phyloP scores from a whole-genome alignment of 2,329 filamentous ascomycete genomes.

The Alternaria postmessia region DNA sequence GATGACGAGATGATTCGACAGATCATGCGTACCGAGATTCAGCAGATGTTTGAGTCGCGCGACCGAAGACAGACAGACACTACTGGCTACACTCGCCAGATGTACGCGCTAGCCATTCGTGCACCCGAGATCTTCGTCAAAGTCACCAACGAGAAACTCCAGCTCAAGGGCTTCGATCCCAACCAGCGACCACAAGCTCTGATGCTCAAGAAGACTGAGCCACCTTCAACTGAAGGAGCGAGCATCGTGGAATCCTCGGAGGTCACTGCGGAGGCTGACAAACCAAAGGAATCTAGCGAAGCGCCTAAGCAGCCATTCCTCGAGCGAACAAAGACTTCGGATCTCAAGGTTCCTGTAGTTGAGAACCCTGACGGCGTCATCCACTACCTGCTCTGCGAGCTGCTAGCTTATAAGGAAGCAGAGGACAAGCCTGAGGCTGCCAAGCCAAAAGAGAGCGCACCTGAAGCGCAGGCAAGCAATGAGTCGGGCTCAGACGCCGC shows the following conservation, averaged over 20 bases:
- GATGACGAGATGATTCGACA: slow-evolving; percentile 91
- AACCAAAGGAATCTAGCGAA: slow-evolving; percentile 46
- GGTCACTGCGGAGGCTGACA: slow-evolving; percentile 44
- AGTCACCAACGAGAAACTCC: slow-evolving; percentile 83
- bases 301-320: slow-evolving; percentile 56
- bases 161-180: slow-evolving; percentile 70
- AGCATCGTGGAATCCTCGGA: slow-evolving; percentile 30
- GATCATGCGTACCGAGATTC: slow-evolving; percentile 90
- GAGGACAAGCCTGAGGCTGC: slow-evolving; percentile 76
- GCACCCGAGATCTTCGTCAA: slow-evolving; percentile 87
- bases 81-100: slow-evolving; percentile 74
- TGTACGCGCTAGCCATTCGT: slow-evolving; percentile 81
- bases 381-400: slow-evolving; percentile 90
- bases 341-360: slow-evolving; percentile 82
- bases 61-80: slow-evolving; percentile 68
- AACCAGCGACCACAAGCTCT: slow-evolving; percentile 63
- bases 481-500: slow-evolving; percentile 14
- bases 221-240: slow-evolving; percentile 24
- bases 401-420: slow-evolving; percentile 90
- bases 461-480: slow-evolving; percentile 22
- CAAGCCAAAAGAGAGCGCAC: slow-evolving; percentile 54
- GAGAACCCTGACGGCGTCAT: slow-evolving; percentile 95
- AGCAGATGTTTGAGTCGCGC: slow-evolving; percentile 71
- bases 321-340: slow-evolving; percentile 71
- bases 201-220: slow-evolving; percentile 60